Evolutionary conservation across 495 filamentous ascomycete species (phyloP), one percentile per base, ranked within the genome.

Genomic region (Aeminium ludgeri): DNA sequence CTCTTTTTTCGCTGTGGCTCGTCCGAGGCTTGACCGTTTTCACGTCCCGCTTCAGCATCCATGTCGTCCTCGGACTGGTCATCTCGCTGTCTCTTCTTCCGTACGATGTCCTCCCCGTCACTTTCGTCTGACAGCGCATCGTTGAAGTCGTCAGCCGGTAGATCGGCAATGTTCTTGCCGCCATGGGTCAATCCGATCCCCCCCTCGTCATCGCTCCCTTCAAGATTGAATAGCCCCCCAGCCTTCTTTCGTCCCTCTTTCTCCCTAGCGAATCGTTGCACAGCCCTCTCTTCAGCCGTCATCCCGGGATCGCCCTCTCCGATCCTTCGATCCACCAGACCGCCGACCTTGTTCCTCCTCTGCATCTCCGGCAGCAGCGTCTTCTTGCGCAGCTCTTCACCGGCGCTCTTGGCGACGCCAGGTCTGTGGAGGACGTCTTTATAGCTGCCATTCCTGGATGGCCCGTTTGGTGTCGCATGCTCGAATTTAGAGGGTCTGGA

Each of bases 271-370:
- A 87, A 96, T 57, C 89, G 72, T 60, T 93, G 78, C 44, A 86
- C 73, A 65, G 86, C 86, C 59, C 79, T 80, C 55, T 99, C 86
- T 56, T 99, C 89, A 8, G 84, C 80, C 16, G 83, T 80, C 84
- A 99, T 84, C 18, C 72, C 78, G 15, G 86, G 81, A 54, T 99
- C 86, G 47, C 89, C 81, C 61, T 99, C 89, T 59, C 91, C 89
- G 59, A 99, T 93, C 43, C 89, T 80, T 47, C 82, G 74, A 64
- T 99, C 89, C 41, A 89, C 55, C 49, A 99, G 80, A 18, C 89
- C 86, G 43, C 89, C 89, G 18, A 82, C 76, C 62, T 94, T 96
- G 56, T 86, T 82, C 4, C 80, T 73, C 27, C 70, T 67, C 53
- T 85, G 78, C 68, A 96, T 82, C 50, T 96, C 86, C 8, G 79